Percentiles rank a stretch among this genome's conserved stretches.
These are phyloP conservation scores for Hypoxylon sp. DNA, from an alignment of 2,329 filamentous ascomycete species.

Conservation along the genomic window DNA sequence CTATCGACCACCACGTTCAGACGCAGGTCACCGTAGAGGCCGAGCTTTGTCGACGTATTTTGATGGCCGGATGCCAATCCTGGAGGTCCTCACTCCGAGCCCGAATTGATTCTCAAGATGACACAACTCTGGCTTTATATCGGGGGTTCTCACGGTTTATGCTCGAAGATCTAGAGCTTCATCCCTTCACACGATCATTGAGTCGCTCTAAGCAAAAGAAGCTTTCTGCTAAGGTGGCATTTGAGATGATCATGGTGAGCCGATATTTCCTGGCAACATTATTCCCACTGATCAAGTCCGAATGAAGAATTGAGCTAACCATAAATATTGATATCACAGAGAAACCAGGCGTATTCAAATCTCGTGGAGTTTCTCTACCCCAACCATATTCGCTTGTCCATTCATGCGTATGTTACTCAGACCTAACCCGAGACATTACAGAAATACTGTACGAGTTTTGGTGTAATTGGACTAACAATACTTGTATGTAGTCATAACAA, in stretches of 20 bases:
- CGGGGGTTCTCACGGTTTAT: slow-evolving; percentile 74
- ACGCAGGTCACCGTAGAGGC: slow-evolving; percentile 50
- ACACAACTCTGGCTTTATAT: slow-evolving; percentile 65
- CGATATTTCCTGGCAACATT: neutral
- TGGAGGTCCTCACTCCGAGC: slow-evolving; percentile 50
- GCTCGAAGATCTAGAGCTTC: slow-evolving; percentile 54
- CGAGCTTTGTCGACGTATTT: slow-evolving; percentile 54
- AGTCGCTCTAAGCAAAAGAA: slow-evolving; percentile 53
- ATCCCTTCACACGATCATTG: slow-evolving; percentile 47
- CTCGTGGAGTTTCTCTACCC: slow-evolving; percentile 63
- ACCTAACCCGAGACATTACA: neutral
- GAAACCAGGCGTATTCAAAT: slow-evolving; percentile 65
- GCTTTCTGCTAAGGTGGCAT: slow-evolving; percentile 51
- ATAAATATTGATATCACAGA: slow-evolving; percentile 31
- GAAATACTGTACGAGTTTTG: neutral
- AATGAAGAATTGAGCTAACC: slow-evolving; percentile 18
- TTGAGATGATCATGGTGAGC: slow-evolving; percentile 54
- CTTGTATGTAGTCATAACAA: slow-evolving; percentile 55
- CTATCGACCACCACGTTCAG: slow-evolving; percentile 55
- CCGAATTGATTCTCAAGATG: slow-evolving; percentile 51
- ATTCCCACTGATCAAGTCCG: neutral
- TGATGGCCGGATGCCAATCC: slow-evolving; percentile 57
- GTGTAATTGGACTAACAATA: slow-evolving; percentile 16
- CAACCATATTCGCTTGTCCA: slow-evolving; percentile 62
- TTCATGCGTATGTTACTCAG: slow-evolving; percentile 56